Evolutionary conservation across 1,284 basidiomycete species (phyloP).

Genomic region (Irpex sp.): DNA sequence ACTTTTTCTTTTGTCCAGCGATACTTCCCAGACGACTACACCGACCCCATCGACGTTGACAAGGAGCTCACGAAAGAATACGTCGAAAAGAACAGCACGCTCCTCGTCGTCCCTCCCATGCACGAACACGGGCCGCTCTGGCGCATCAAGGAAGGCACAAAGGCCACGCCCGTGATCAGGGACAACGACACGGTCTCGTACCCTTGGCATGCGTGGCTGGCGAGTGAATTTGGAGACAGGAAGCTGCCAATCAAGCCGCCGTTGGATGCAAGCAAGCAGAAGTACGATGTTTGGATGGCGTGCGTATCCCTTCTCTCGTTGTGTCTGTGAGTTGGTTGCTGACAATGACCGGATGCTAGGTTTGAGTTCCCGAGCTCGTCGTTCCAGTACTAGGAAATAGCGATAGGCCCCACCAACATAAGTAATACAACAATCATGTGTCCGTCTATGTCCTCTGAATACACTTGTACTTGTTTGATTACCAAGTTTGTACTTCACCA

Average conservation of each 20-base stretch:
- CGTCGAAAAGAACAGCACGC: constrained; percentile 12
- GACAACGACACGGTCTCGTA: constrained; percentile 27
- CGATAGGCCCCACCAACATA: neutral
- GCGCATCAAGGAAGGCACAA: constrained; percentile 15
- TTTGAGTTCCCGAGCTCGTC: neutral
- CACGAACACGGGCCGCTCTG: constrained; percentile 30
- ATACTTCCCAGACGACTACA: neutral
- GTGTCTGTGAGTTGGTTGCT: neutral
- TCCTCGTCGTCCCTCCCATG: constrained; percentile 22
- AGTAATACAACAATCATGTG: neutral
- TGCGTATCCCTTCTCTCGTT: neutral
- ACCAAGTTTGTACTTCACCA: too few species aligned
- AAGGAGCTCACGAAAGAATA: neutral
- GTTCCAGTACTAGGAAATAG: neutral
- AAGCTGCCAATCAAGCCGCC: neutral
- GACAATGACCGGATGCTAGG: neutral
- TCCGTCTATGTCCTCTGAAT: too few species aligned
- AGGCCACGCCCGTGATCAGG: constrained; percentile 21
- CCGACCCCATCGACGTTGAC: neutral
- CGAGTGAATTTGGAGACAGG: neutral
- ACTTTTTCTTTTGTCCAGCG: neutral
- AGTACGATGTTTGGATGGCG: neutral
- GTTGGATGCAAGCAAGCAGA: neutral
- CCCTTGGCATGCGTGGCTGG: constrained; percentile 25
- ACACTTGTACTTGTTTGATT: too few species aligned